A percentile compares a stretch with the other conserved stretches of the same genome.
These are phyloP conservation scores for Cenococcum geophilum DNA, from an alignment of 495 filamentous ascomycete genomes.

Conservation along the genomic window DNA sequence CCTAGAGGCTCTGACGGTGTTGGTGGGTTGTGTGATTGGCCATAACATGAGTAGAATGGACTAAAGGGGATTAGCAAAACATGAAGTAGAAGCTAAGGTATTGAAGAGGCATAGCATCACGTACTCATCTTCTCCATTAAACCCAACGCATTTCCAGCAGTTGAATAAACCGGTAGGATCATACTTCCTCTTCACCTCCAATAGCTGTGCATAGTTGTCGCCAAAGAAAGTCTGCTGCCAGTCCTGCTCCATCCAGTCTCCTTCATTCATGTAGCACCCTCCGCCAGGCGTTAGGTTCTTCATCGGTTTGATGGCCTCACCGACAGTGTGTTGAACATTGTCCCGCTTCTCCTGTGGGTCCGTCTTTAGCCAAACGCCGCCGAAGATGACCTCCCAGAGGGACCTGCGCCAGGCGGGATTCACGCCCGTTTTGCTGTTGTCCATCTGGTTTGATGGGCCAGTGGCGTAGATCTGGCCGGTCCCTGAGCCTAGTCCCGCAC, in stretches of 20 bases:
- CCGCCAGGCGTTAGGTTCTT: slow-evolving; percentile 25
- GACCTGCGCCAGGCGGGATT: slow-evolving; percentile 23
- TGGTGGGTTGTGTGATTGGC: not conserved
- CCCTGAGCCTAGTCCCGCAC: slow-evolving; percentile 2
- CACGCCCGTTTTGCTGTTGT: slow-evolving; percentile 24
- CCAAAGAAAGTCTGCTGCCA: slow-evolving; percentile 32
- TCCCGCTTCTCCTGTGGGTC: slow-evolving; percentile 4
- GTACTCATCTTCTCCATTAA: slow-evolving; percentile 25
- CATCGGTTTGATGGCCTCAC: slow-evolving; percentile 16
- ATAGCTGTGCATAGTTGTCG: slow-evolving; percentile 20
- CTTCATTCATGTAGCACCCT: slow-evolving; percentile 31
- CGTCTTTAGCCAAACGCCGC: slow-evolving; percentile 18
- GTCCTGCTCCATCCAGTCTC: slow-evolving; percentile 24
- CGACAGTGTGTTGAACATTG: slow-evolving; percentile 18
- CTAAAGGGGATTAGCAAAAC: not conserved
- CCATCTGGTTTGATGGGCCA: slow-evolving; percentile 22
- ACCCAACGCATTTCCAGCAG: slow-evolving; percentile 30
- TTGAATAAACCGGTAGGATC: slow-evolving; percentile 28
- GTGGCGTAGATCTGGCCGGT: slow-evolving; percentile 26
- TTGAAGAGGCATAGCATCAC: not conserved
- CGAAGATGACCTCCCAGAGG: slow-evolving; percentile 25
- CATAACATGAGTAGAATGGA: not conserved
- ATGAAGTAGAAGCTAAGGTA: not conserved
- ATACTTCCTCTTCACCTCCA: slow-evolving; percentile 26
- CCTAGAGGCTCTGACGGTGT: not conserved